phyloP scores from a whole-genome alignment of 768 basidiomycete species.

The Hysterangium stoloniferum region DNA sequence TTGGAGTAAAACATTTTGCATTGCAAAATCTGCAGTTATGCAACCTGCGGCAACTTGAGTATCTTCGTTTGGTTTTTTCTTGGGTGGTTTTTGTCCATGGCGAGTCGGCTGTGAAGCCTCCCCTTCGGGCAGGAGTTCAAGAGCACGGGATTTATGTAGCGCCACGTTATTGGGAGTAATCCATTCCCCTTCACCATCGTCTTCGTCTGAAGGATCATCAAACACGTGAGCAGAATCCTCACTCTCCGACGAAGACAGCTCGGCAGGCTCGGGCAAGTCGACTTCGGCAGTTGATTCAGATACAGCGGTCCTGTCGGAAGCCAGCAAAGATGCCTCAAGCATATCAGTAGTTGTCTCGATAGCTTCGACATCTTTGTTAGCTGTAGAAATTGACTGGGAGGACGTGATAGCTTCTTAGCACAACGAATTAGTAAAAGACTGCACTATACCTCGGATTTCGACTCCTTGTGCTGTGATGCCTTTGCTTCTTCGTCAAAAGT shows the following conservation, averaged over 20 bases:
- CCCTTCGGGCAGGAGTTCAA: constrained; percentile 65
- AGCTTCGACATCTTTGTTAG: not conserved
- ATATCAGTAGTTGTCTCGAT: not conserved
- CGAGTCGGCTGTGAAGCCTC: constrained; percentile 6
- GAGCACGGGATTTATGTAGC: constrained; percentile 79
- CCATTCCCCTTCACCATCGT: constrained; percentile 92
- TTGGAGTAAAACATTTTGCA: constrained; percentile 95
- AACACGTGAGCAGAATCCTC: constrained; percentile 45
- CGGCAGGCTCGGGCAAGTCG: constrained; percentile 7
- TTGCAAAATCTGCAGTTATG: constrained; percentile 98
- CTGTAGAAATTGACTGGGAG: not conserved
- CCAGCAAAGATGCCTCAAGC: not conserved
- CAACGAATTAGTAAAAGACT: not conserved
- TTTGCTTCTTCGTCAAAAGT: constrained; percentile 52
- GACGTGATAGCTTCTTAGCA: no score
- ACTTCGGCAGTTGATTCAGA: not conserved
- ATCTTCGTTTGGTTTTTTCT: constrained; percentile 3
- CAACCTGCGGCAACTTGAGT: constrained; percentile 62
- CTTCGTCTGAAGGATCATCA: constrained; percentile 60
- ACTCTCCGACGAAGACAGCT: constrained; percentile 17
- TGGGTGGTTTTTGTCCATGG: not conserved
- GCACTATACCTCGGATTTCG: constrained; percentile 11
- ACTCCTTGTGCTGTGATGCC: constrained; percentile 3
- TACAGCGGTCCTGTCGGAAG: not conserved
- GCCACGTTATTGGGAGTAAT: constrained; percentile 87